Evolutionary conservation across 2,329 filamentous ascomycete species (phyloP).

Genomic region (Rhynchosporium agropyri): DNA sequence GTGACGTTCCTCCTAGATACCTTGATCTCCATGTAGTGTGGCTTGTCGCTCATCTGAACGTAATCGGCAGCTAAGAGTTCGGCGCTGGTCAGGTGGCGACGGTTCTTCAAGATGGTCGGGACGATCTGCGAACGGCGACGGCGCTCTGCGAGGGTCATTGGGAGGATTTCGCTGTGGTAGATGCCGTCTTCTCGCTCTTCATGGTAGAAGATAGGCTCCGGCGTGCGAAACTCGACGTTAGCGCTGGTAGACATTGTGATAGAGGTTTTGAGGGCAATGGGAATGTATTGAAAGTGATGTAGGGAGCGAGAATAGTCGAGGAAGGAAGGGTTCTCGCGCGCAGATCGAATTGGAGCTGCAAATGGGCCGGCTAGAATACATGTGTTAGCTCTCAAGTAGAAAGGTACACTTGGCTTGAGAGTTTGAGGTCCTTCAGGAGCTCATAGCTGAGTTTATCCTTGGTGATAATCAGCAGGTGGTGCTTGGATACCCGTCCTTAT

Average conservation of each 20-base stretch:
- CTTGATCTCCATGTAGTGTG: constrained; percentile 9
- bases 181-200: constrained; percentile 4
- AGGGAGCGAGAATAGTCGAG: not conserved
- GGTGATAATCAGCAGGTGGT: no score
- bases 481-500: no score
- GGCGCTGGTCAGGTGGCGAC: not conserved
- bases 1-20: not conserved
- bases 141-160: constrained; percentile 2
- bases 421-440: no score
- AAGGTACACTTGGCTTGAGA: no score
- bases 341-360: no score
- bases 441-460: no score
- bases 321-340: no score
- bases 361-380: no score
- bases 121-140: constrained; percentile 9
- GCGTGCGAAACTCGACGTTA: not conserved
- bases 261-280: not conserved
- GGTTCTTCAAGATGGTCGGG: not conserved
- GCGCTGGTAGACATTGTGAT: not conserved
- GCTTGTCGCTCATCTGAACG: constrained; percentile 12
- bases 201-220: constrained; percentile 7
- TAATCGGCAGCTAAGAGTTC: constrained; percentile 8
- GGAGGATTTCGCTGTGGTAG: constrained; percentile 3
- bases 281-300: not conserved
- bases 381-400: no score